Evolutionary conservation across 345 rosid species (phyloP).

Genomic region (Ailanthus altissimus): DNA sequence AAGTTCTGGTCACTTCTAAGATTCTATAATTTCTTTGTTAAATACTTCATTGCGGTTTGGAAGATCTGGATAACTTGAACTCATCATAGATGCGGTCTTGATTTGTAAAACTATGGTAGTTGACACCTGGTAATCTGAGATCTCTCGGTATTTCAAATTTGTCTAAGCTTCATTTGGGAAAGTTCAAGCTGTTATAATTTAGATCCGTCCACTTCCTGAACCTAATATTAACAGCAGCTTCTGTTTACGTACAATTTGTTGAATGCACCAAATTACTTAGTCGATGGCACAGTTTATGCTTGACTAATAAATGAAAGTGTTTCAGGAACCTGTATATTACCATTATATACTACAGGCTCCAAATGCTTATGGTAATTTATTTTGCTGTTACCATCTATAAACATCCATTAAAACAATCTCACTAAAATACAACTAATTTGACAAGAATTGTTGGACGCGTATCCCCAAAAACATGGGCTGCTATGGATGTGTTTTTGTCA

Average conservation of each 20-base stretch:
- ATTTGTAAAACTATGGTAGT: not conserved
- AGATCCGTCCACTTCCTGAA: not conserved
- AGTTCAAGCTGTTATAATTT: not conserved
- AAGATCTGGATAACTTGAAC: not conserved
- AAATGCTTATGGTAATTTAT: conserved; percentile 2
- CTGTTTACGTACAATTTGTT: conserved; percentile 2
- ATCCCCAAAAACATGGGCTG: conserved; percentile 96
- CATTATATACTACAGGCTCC: not conserved
- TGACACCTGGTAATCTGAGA: not conserved
- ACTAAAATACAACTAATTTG: conserved; percentile 16
- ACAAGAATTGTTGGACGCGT: conserved; percentile 97
- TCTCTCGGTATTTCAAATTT: not conserved
- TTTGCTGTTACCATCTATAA: not conserved
- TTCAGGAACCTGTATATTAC: conserved; percentile 1
- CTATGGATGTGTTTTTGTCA: conserved; percentile 84
- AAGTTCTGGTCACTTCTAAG: not conserved
- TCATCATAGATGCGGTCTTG: not conserved
- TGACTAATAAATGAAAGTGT: not conserved
- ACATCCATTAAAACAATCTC: not conserved
- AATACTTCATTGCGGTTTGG: not conserved
- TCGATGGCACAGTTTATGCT: not conserved
- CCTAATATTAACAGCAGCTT: not conserved
- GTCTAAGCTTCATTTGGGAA: not conserved
- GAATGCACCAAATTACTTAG: not conserved
- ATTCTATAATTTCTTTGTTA: not conserved